Base-by-base conservation (phyloP, 805 yeast species). In the Ogataea trehaloabstinens region DNA sequence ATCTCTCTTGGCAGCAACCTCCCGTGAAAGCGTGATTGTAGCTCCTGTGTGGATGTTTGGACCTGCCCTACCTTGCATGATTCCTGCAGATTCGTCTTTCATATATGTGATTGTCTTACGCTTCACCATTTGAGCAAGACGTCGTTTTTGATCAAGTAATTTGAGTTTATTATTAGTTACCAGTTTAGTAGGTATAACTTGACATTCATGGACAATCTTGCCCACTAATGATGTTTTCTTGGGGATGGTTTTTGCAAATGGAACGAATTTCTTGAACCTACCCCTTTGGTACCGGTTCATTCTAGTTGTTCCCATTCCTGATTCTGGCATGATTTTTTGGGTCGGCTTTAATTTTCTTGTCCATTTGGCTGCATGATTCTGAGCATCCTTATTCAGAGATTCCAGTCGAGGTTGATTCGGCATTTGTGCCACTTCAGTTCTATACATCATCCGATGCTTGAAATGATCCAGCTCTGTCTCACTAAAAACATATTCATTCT, bases 201-300 rank as follows among this genome's bases (percentile, higher is more conserved):
- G 86, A 61, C 97, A 90, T 58, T 93, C 99, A 59, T 93, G 97
- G 40, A 82, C 85, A 20, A 91, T 82, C 25, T 89, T 86, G 27
- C 99, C 99, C 10, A 79, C 74, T 24, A 93, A 63, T 2, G 89
- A 76, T 0, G 99, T 90, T 53, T 86, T 85, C 57, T 80, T 89
- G 0, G 96, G 95, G 40, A 88, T 86, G 1, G 95, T 85, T 60
- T 82, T 85, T 10, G 87, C 90, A 59, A 78, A 86, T 10, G 95
- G 95, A n/a, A 82, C 74, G 45, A 70, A 76, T 53, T 80, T 67
- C 38, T 52, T 54, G 35, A 42, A 45, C 19, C 45, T 45, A 18
- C 44, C 50, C 31, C 46, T 37, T 34, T 21, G 42, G 13, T 27
- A 27, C 24, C 41, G 35, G 15, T 42, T 33, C 2, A 38, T 29